Evolutionary conservation across 306 rosid species (phyloP).

Genomic region (Quercus berberidifolia): DNA sequence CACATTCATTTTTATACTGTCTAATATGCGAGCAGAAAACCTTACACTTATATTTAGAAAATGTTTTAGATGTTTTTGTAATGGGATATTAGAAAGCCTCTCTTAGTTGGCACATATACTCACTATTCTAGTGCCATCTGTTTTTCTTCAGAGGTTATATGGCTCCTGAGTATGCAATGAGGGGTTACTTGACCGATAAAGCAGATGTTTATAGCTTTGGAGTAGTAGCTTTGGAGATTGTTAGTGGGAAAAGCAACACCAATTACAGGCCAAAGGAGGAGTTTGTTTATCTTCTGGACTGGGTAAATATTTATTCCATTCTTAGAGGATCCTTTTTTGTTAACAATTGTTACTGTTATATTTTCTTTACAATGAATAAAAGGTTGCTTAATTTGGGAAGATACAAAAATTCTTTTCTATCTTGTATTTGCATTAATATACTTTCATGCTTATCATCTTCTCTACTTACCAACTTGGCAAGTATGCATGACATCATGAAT

Average conservation of each 20-base stretch:
- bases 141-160: conserved; percentile 39
- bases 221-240: conserved; percentile 47
- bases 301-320: conserved; percentile 33
- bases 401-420: not conserved
- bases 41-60: not conserved
- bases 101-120: not conserved
- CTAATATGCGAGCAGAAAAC: not conserved
- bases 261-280: conserved; percentile 39
- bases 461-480: not conserved
- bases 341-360: not conserved
- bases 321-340: not conserved
- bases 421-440: not conserved
- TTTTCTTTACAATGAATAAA: not conserved
- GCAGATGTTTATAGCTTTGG: conserved; percentile 83
- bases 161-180: conserved; percentile 67
- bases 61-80: not conserved
- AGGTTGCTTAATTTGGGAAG: not conserved
- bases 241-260: conserved; percentile 57
- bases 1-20: not conserved
- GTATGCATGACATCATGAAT: not conserved
- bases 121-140: not conserved
- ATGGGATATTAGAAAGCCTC: not conserved
- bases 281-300: conserved; percentile 49
- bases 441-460: not conserved
- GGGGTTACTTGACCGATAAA: conserved; percentile 65